Evolutionary conservation across 2,329 filamentous ascomycete genomes (phyloP), one percentile per base, ranked within the genome.

Genomic region (Leptodontidium sp.): DNA sequence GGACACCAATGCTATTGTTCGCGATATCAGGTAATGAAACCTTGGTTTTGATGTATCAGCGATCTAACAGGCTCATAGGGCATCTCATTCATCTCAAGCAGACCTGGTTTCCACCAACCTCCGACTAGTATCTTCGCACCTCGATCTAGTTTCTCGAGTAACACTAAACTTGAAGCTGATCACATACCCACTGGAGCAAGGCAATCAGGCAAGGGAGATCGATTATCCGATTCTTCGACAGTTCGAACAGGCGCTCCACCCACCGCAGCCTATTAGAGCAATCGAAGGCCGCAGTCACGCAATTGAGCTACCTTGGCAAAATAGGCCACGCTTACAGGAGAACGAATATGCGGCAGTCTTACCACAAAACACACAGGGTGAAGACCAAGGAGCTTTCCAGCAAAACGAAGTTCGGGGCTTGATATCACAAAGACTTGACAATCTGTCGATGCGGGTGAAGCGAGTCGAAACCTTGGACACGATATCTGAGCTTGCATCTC

Each of bases 151-250:
- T 12, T 69, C 70, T 21, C 64, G 68, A 35, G 59, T 75, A 8
- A 70, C 69, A n/a, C 52, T 69, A 21, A 74, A 72, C 29, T 62
- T 74, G 21, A 75, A 72, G 45, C 58, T 72, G 52, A 64, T 75
- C 43, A 72, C 72, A 14, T 57, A 74, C 50, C 74, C 72, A 32
- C 66, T 75, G 9, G 73, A 72, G 43, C 63, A 47, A n/a, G 66
- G 64, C 7, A 45, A 26, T 21, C 68, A 72, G 50, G 14, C 52
- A 43, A 40, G 66, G 21, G 66, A 74, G 26, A 72, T 75, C 35
- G 74, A 75, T 47, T 74, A 73, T 58, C 69, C 71, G 6, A 72
- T 74, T 57, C 61, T 75, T 6, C 67, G 71, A 12, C 71, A 74
- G 61, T 71, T 75, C 50, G 70, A 75, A 40, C 71, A 74, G 61